Conservation (phyloP, 2,329 filamentous ascomycete species). For the Ophiostoma piceae region DNA sequence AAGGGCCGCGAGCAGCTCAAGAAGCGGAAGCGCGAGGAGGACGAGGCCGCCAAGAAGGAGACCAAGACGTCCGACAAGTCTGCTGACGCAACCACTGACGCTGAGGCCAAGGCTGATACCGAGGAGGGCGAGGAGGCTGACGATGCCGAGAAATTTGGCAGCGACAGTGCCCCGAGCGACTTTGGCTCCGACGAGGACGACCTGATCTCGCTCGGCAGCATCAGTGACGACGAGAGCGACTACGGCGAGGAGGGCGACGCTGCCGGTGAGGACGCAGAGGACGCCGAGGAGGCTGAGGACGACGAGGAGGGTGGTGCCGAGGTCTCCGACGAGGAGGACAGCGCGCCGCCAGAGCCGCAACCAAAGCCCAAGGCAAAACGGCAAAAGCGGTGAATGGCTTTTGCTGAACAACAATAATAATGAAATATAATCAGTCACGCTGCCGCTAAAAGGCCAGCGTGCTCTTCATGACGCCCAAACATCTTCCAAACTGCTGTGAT, state of each 20-base stretch:
- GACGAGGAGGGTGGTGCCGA: conserved; percentile 16
- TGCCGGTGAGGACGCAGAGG: conserved; percentile 15
- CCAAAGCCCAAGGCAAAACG: conserved; percentile 20
- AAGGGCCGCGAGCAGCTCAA: conserved; percentile 79
- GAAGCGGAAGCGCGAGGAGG: conserved; percentile 64
- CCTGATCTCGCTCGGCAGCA: conserved; percentile 28
- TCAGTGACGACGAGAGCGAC: conserved; percentile 27
- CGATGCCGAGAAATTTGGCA: conserved; percentile 46
- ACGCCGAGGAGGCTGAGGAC: not conserved
- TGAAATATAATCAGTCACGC: conserved; percentile 7
- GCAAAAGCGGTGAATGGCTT: conserved; percentile 16
- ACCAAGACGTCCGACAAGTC: conserved; percentile 52
- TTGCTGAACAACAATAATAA: not conserved
- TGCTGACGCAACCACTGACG: conserved; percentile 27
- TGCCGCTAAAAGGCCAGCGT: not conserved
- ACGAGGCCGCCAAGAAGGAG: conserved; percentile 30
- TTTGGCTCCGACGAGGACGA: conserved; percentile 25
- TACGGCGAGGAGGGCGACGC: conserved; percentile 18
- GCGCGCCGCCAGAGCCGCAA: conserved; percentile 13
- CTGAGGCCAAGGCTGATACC: conserved; percentile 52
- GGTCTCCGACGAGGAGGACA: conserved; percentile 14
- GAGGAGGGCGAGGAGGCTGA: conserved; percentile 60
- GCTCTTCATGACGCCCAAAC: not conserved
- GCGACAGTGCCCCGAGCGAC: conserved; percentile 37
- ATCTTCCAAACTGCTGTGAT: not conserved